Conservation (phyloP, 345 rosid genomes). For the Viola odorata region DNA sequence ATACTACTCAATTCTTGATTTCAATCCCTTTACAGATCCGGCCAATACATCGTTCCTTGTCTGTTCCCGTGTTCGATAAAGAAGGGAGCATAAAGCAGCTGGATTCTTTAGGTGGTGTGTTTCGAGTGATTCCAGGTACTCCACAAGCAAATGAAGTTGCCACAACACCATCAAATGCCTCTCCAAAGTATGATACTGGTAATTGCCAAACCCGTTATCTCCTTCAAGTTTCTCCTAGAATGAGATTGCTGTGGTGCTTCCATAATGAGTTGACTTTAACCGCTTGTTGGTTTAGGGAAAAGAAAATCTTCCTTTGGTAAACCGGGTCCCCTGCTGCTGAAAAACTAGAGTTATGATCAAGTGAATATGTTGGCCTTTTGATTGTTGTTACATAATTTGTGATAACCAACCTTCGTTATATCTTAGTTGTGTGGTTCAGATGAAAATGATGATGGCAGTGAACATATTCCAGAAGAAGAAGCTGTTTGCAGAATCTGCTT, state of each 20-base stretch:
- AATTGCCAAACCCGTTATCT: background rate
- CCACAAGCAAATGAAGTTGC: constrained; percentile 29
- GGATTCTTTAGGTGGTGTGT: constrained; percentile 40
- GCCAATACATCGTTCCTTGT: constrained; percentile 76
- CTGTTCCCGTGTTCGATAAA: constrained; percentile 68
- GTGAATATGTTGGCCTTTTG: no score
- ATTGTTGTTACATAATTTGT: constrained; percentile 16
- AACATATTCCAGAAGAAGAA: constrained; percentile 84
- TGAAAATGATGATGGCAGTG: constrained; percentile 49
- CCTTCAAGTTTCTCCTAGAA: no score
- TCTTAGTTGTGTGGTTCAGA: constrained; percentile 72
- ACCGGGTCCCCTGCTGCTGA: no score
- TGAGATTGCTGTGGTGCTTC: no score
- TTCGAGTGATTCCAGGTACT: constrained; percentile 71
- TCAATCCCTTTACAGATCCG: constrained; percentile 49
- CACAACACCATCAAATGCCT: constrained; percentile 21
- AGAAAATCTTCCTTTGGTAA: no score
- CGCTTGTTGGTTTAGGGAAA: no score
- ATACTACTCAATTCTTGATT: constrained; percentile 17
- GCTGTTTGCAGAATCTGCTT: constrained; percentile 94
- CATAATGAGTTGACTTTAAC: no score
- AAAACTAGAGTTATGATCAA: no score
- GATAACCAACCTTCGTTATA: constrained; percentile 55
- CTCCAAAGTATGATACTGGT: constrained; percentile 38
- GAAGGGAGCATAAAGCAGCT: constrained; percentile 42